These are phyloP conservation scores for Phylloporus sp. DNA, from an alignment of 1,284 basidiomycete species.

Conservation along the genomic window DNA sequence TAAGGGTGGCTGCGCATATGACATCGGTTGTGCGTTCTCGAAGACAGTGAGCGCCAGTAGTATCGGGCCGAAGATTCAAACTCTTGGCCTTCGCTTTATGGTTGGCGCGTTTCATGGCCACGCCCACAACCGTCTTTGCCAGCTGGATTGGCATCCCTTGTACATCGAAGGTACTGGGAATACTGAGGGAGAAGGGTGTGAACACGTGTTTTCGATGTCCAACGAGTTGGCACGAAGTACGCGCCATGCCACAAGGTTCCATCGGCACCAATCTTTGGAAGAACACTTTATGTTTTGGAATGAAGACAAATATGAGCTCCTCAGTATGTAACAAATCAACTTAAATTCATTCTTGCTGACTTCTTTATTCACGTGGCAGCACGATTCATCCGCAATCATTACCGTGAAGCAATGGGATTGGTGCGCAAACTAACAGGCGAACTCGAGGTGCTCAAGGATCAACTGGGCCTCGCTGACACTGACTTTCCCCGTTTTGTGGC, in stretches of 20 bases:
- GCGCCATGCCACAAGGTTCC: constrained; percentile 6
- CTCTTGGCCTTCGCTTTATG: constrained; percentile 12
- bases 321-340: too few relatives aligned
- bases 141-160: constrained; percentile 14
- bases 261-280: constrained; percentile 20
- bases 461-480: too few relatives aligned
- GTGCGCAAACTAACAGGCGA: too few relatives aligned
- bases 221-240: constrained; percentile 14
- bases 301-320: constrained; percentile 18
- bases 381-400: too few relatives aligned
- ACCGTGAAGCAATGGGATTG: too few relatives aligned
- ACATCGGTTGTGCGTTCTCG: constrained; percentile 16
- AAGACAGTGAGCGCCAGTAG: not conserved
- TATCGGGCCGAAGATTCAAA: not conserved
- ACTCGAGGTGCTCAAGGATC: too few relatives aligned
- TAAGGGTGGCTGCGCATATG: constrained; percentile 14
- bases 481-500: too few relatives aligned
- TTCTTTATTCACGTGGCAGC: too few relatives aligned
- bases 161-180: constrained; percentile 11
- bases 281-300: constrained; percentile 22
- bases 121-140: constrained; percentile 31
- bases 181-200: constrained; percentile 19
- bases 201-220: constrained; percentile 17
- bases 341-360: too few relatives aligned
- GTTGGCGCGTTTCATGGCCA: constrained; percentile 42